Conservation (phyloP, 768 basidiomycete genomes). For the Mycena capillaripes region DNA sequence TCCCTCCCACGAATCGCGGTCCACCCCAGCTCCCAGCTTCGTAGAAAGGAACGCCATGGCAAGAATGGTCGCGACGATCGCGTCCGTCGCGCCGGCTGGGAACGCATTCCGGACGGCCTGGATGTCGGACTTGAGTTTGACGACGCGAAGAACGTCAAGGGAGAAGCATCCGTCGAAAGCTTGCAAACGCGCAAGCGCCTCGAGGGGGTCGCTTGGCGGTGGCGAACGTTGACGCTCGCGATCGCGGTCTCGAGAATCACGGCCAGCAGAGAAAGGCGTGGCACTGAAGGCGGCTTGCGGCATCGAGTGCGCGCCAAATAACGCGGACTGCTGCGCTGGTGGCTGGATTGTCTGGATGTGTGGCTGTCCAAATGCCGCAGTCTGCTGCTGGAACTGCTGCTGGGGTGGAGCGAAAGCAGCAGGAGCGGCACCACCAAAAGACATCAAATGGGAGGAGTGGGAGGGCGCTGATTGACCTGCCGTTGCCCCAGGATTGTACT, state of each 20-base stretch:
- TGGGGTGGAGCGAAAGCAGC: too few species aligned
- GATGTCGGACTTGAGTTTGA: slow-evolving; percentile 24
- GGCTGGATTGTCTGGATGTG: too few species aligned
- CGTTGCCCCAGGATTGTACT: too few species aligned
- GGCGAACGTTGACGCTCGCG: neutral
- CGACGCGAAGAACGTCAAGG: slow-evolving; percentile 23
- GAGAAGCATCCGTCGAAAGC: slow-evolving; percentile 35
- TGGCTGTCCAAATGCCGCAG: too few species aligned
- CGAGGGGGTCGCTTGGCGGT: slow-evolving; percentile 21
- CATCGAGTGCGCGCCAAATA: too few species aligned
- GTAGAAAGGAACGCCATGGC: slow-evolving; percentile 35
- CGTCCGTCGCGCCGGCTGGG: slow-evolving; percentile 22
- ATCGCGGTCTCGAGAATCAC: too few species aligned
- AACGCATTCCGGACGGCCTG: slow-evolving; percentile 8
- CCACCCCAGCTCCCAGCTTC: slow-evolving; percentile 7
- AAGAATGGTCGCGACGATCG: slow-evolving; percentile 22
- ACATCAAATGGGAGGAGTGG: neutral
- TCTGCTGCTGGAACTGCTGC: too few species aligned
- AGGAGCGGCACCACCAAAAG: neutral
- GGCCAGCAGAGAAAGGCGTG: too few species aligned
- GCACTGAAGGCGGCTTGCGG: too few species aligned
- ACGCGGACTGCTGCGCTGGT: neutral
- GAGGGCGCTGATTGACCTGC: neutral
- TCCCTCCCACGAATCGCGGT: slow-evolving; percentile 33
- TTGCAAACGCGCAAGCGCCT: slow-evolving; percentile 35